A percentile compares a stretch with the other conserved stretches of the same genome.
These are phyloP conservation scores for Magnusiomyces suaveolens DNA, from an alignment of 1,139 yeast species.

Conservation along the genomic window DNA sequence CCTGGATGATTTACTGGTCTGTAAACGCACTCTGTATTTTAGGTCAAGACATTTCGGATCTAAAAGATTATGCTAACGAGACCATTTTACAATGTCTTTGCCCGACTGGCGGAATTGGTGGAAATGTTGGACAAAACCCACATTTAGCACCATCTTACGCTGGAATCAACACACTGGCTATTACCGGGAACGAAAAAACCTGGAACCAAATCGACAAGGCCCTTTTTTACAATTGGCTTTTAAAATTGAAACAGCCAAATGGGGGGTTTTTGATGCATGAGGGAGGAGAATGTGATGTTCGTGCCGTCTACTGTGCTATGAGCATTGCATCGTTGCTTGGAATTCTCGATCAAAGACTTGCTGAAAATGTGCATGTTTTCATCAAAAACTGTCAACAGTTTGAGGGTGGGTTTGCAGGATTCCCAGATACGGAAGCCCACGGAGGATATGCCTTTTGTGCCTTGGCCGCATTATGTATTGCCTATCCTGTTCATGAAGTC, in stretches of 20 bases:
- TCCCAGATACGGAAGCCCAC: slow-evolving; percentile 79
- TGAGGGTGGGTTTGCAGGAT: slow-evolving; percentile 92
- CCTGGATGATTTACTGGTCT: slow-evolving; percentile 88
- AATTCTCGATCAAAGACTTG: slow-evolving; percentile 52
- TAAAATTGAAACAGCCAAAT: slow-evolving; percentile 51
- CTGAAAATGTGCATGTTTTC: slow-evolving; percentile 48
- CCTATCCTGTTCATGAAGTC: slow-evolving; percentile 34
- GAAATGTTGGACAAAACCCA: slow-evolving; percentile 71
- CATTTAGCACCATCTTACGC: slow-evolving; percentile 87
- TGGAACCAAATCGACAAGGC: slow-evolving; percentile 41
- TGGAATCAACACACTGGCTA: slow-evolving; percentile 52
- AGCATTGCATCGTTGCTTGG: slow-evolving; percentile 59
- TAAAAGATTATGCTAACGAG: slow-evolving; percentile 22
- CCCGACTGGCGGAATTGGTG: slow-evolving; percentile 64
- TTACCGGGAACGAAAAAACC: slow-evolving; percentile 40
- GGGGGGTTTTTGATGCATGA: slow-evolving; percentile 70
- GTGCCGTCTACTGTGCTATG: slow-evolving; percentile 82
- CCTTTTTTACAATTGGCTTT: slow-evolving; percentile 52
- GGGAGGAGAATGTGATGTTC: slow-evolving; percentile 76
- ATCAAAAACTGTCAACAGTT: slow-evolving; percentile 69
- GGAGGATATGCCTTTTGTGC: slow-evolving; percentile 96
- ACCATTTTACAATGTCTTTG: slow-evolving; percentile 30
- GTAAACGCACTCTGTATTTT: slow-evolving; percentile 45
- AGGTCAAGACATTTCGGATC: slow-evolving; percentile 27
- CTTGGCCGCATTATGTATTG: slow-evolving; percentile 54